Evolutionary conservation across 148 eudicot genomes (phyloP).

Genomic region (Limonium bicolor): DNA sequence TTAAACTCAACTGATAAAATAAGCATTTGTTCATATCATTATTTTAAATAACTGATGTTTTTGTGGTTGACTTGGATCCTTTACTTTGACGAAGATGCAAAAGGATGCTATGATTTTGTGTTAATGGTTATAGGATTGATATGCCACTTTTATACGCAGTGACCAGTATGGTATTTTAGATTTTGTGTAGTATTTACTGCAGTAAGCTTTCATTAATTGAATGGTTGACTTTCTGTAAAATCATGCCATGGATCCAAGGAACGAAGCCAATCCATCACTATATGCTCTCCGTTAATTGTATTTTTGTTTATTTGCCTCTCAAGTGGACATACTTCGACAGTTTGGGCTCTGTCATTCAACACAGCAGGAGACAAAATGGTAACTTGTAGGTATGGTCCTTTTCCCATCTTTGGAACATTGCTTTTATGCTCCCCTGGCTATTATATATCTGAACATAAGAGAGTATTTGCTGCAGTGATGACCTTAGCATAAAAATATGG

Average conservation of each 20-base stretch:
- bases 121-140: neutral
- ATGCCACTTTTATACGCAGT: neutral
- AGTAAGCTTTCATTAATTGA: neutral
- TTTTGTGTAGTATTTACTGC: neutral
- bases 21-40: no score
- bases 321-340: conserved; percentile 93
- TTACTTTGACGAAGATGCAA: no score
- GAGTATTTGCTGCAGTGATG: conserved; percentile 54
- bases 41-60: no score
- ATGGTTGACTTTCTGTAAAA: neutral
- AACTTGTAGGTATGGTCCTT: conserved; percentile 69
- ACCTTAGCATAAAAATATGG: conserved; percentile 85
- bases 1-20: no score
- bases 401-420: neutral
- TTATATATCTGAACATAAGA: neutral
- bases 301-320: conserved; percentile 10
- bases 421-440: neutral
- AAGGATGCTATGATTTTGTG: no score
- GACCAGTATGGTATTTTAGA: no score
- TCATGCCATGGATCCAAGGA: neutral
- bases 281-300: neutral
- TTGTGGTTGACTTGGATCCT: no score
- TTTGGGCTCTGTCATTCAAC: conserved; percentile 80
- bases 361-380: conserved; percentile 81
- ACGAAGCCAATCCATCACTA: neutral